Evolutionary conservation across 768 basidiomycete species (phyloP), one percentile per base, ranked within the genome.

Genomic region (Leccinum barrowsii): DNA sequence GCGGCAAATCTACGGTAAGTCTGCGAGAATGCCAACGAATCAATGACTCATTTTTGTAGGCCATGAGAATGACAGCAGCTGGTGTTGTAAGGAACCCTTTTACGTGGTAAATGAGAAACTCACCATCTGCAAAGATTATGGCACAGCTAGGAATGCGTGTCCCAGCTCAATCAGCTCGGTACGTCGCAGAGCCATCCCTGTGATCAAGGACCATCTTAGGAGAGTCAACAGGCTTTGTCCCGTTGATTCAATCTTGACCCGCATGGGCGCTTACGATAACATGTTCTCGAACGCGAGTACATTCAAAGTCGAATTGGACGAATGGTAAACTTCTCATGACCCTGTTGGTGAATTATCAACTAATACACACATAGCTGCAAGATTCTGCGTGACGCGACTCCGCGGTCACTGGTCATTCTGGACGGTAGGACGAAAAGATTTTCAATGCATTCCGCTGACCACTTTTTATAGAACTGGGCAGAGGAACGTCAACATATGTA

Each of bases 181-280:
- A 63, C 57, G 80, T 69, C 10, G 24, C 44, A 34, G 7, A 50
- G 5, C 28, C 24, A 10, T 56, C 1, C 5, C 24, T 47, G 35
- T 50, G n/a, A 30, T 35, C 34, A 17, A 40, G 15, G 8, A 15
- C 37, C 55, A 57, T 19, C 61, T 64, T 28, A 58, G 52, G 61
- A 5, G 61, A 26, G 37, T 54, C 8, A 34, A 47, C 24, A 94
- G 93, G 35, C 70, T 99, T 50, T 89, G 87, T 59, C 93, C 97
- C 2, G 85, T 97, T 2, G 95, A 99, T 69, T 78, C 87, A 12
- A 97, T 99, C 62, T 82, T 93, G 58, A 98, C 97, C 2, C 86
- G 96, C 24, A 98, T 98, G 97, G 97, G 97, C 10, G 97, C 97
- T 3, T 97, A 98, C 70, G 96, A 98, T 67, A 94, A 94, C 68